Conservation (phyloP, 306 rosid species). For the Prunus mongolica region DNA sequence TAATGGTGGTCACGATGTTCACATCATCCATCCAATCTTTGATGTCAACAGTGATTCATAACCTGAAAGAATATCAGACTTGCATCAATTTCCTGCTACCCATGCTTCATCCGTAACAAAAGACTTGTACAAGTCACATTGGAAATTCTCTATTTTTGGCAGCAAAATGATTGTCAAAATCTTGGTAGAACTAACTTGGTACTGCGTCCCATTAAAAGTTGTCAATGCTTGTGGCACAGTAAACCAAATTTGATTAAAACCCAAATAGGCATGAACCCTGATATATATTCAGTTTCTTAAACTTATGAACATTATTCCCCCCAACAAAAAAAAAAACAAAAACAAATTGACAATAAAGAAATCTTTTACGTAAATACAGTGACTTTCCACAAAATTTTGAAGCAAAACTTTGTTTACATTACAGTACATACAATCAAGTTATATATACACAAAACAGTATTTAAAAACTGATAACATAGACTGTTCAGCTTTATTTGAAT, state of each 20-base stretch:
- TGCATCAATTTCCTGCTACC: conserved; percentile 33
- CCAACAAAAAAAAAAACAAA: no score
- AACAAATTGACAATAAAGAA: neutral
- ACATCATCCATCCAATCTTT: conserved; percentile 31
- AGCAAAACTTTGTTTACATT: neutral
- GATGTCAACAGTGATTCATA: conserved; percentile 24
- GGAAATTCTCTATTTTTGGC: neutral
- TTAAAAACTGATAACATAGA: neutral
- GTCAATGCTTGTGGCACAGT: no score
- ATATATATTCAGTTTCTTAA: neutral
- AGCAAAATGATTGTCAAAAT: neutral
- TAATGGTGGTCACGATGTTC: conserved; percentile 22
- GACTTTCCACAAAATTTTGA: neutral
- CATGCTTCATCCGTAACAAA: conserved; percentile 11
- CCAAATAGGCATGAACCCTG: neutral
- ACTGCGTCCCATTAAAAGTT: neutral
- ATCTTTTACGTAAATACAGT: neutral
- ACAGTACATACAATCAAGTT: neutral
- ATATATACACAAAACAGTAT: neutral
- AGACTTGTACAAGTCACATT: neutral
- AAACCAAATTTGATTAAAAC: neutral
- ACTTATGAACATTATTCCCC: neutral
- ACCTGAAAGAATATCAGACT: conserved; percentile 54
- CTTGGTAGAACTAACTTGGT: neutral
- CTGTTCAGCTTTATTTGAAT: neutral